Percentiles rank a stretch among this genome's conserved stretches.
Conservation (phyloP, 306 rosid species). For the Potentilla sterilis region DNA sequence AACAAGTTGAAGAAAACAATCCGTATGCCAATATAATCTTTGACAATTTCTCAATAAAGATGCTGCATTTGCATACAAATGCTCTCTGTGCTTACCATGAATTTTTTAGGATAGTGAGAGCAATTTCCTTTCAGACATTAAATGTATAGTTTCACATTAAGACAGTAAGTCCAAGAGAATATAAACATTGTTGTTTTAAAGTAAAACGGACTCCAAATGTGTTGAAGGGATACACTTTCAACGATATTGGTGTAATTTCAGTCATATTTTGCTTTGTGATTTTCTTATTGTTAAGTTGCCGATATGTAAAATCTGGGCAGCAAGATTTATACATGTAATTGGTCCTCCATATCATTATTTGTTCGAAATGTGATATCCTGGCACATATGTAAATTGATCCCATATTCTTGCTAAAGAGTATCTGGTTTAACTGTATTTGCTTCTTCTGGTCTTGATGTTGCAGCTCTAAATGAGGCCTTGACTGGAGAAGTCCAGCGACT, state of each 20-base stretch:
- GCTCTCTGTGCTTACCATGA: neutral
- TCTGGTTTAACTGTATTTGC: neutral
- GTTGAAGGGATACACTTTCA: neutral
- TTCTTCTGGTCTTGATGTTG: slow-evolving; percentile 10
- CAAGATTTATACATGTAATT: neutral
- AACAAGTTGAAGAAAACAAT: neutral
- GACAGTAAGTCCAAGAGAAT: neutral
- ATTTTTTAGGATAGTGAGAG: neutral
- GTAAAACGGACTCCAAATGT: too few species aligned
- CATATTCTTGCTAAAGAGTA: neutral
- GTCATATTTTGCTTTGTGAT: neutral
- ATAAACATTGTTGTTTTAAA: too few species aligned
- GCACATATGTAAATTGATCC: neutral
- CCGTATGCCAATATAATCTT: neutral
- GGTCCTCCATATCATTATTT: neutral
- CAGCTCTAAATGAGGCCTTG: slow-evolving; percentile 82
- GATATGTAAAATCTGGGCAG: neutral
- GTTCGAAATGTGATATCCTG: neutral
- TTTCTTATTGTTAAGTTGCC: neutral
- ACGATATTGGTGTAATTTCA: too few species aligned
- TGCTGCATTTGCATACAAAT: neutral
- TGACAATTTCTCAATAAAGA: neutral
- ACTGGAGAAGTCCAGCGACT: slow-evolving; percentile 68
- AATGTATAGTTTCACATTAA: too few species aligned
- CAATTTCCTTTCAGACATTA: neutral